A percentile compares a stretch with the other conserved stretches of the same genome.
Conservation (phyloP, 2,329 filamentous ascomycete species). For the Pseudocercospora eumusae region DNA sequence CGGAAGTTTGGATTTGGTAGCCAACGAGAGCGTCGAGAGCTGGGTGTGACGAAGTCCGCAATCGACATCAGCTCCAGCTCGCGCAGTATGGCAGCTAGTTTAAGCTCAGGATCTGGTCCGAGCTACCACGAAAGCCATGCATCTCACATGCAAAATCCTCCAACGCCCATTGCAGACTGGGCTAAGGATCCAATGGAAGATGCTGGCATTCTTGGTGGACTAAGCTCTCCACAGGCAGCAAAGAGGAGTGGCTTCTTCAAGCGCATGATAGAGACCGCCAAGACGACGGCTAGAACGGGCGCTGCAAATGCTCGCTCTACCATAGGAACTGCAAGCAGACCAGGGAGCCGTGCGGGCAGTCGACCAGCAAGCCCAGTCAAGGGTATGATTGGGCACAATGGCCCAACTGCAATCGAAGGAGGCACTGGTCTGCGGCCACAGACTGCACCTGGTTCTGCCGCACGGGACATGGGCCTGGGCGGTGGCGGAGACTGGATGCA, state of each 20-base stretch:
- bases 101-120: slow-evolving; percentile 44
- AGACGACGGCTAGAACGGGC: slow-evolving; percentile 70
- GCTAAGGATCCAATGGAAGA: slow-evolving; percentile 62
- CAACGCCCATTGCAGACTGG: slow-evolving; percentile 68
- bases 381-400: slow-evolving; percentile 47
- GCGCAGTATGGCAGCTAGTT: slow-evolving; percentile 57
- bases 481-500: slow-evolving; percentile 87
- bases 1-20: slow-evolving; percentile 60
- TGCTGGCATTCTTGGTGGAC: slow-evolving; percentile 72
- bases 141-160: slow-evolving; percentile 53
- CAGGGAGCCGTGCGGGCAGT: slow-evolving; percentile 43
- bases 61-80: slow-evolving; percentile 35
- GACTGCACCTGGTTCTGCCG: slow-evolving; percentile 43
- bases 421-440: slow-evolving; percentile 41
- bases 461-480: slow-evolving; percentile 70
- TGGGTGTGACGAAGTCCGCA: slow-evolving; percentile 32
- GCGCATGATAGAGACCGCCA: slow-evolving; percentile 90
- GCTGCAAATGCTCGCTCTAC: slow-evolving; percentile 86
- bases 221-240: slow-evolving; percentile 72
- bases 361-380: slow-evolving; percentile 52
- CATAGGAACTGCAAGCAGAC: slow-evolving; percentile 63
- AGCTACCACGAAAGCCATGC: slow-evolving; percentile 84
- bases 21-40: slow-evolving; percentile 32
- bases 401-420: slow-evolving; percentile 58
- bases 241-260: slow-evolving; percentile 87